Base-by-base conservation (phyloP, 1,284 basidiomycete genomes). In the Malassezia brasiliensis region DNA sequence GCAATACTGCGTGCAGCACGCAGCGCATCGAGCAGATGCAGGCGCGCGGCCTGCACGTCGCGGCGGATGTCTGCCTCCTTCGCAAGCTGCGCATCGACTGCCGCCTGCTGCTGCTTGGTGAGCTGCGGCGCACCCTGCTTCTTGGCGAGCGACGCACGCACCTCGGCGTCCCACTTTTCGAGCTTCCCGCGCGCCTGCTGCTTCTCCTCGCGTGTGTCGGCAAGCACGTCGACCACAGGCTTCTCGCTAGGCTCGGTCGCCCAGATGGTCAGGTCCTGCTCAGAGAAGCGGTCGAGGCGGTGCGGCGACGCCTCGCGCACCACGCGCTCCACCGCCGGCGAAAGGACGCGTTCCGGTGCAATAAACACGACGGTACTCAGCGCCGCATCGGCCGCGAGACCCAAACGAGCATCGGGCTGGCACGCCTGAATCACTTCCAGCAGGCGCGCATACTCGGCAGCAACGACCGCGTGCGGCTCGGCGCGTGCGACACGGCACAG, bases 121-220 rank as follows among this genome's bases (percentile, higher is more conserved):
- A 69, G 63, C 19, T 61, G 60, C 3, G 66, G 60, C 3, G 68
- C 64, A 7, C 40, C 40, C 20, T 40, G 11, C 57, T 74, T 74
- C 57, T 73, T 72, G 17, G 71, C 72, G 19, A 74, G 65, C 30
- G 65, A 63, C 30, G 65, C 66, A 30, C 72, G 66, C 17, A 74
- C 61, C 54, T 74, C 71, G 15, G 66, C 69, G 35, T 74, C 72
- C 72, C 72, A 74, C 37, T 62, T 53, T 35, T 74, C 72, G 47
- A 73, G 65, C 46, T 60, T 64, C 22, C 61, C 61, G 25, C 25
- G 25, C 7, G 28, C 10, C 10, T 35, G 36, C 20, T 22, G 8
- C 12, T 40, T 32, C 35, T 56, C 55, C 25, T 57, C 35, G 5
- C 37, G 14, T 9, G 54, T 51, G 17, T 65, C 60, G 48, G 67